phyloP scores from a whole-genome alignment of 1,139 yeast genomes.

The Debaryomyces robertsiae region DNA sequence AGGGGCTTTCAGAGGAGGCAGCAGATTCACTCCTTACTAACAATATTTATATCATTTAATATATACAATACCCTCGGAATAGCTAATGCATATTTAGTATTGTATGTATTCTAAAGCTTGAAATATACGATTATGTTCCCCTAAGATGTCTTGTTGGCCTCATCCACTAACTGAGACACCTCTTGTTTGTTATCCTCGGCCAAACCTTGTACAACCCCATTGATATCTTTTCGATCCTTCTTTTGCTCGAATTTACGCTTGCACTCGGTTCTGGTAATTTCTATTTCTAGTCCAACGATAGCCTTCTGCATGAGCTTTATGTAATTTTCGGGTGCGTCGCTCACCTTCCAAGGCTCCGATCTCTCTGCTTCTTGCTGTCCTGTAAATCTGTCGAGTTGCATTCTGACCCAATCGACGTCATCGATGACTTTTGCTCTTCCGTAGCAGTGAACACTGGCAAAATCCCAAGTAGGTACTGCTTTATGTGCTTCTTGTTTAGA shows the following conservation, averaged over 20 bases:
- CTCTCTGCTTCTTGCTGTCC: conserved; percentile 40
- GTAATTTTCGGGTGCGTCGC: conserved; percentile 60
- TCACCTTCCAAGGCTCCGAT: conserved; percentile 54
- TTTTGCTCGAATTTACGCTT: conserved; percentile 67
- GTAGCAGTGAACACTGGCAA: conserved; percentile 59
- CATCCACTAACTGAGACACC: conserved; percentile 26
- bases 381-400: conserved; percentile 50
- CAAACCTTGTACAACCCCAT: conserved; percentile 57
- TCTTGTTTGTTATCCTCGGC: conserved; percentile 27
- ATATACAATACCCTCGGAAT: too few species aligned
- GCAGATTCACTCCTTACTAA: conserved; percentile 27
- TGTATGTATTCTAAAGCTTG: too few species aligned
- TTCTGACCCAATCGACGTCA: conserved; percentile 49
- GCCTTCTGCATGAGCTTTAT: conserved; percentile 48
- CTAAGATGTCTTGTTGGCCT: conserved; percentile 19
- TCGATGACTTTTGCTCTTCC: conserved; percentile 55
- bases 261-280: conserved; percentile 51
- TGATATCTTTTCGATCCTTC: conserved; percentile 43
- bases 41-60: neutral
- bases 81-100: too few species aligned
- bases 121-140: neutral
- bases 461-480: conserved; percentile 75
- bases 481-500: conserved; percentile 60
- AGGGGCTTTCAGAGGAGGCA: conserved; percentile 26
- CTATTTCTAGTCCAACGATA: conserved; percentile 63